A percentile compares a stretch with the other conserved stretches of the same genome.
Evolutionary conservation across 75 land plant genomes (phyloP).

Genomic region (Picea glauca): DNA sequence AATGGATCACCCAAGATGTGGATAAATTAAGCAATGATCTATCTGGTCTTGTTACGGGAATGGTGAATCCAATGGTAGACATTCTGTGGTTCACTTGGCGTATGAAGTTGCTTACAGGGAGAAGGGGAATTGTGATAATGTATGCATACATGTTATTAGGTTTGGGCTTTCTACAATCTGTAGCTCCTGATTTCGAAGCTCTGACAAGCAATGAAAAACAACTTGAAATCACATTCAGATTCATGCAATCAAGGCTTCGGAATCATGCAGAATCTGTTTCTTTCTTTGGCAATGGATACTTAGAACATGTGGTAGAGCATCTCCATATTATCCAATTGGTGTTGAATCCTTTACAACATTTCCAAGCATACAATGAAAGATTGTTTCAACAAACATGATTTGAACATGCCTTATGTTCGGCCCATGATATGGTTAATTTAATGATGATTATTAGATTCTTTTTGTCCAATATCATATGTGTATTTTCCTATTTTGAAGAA

Average conservation of each 20-base stretch:
- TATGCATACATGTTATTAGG: constrained; percentile 97
- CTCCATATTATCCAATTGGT: too few species aligned
- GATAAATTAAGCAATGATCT: constrained; percentile 88
- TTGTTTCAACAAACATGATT: too few species aligned
- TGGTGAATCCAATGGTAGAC: constrained; percentile 97
- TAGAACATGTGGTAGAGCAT: constrained; percentile 70
- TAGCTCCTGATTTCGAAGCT: constrained; percentile 90
- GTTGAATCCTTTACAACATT: too few species aligned
- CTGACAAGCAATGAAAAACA: constrained; percentile 88
- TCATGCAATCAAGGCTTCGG: constrained; percentile 85
- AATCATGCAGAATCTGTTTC: constrained; percentile 99
- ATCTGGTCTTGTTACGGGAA: constrained; percentile 92
- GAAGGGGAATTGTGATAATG: constrained; percentile 81
- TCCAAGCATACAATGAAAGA: too few species aligned
- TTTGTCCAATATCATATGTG: too few species aligned
- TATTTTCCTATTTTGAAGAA: too few species aligned
- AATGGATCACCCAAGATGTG: constrained; percentile 89
- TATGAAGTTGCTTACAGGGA: constrained; percentile 92
- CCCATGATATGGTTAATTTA: too few species aligned
- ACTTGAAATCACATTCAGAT: constrained; percentile 92
- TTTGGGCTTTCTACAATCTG: constrained; percentile 82
- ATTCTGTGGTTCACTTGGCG: constrained; percentile 98
- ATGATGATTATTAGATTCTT: too few species aligned
- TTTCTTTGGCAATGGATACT: constrained; percentile 96
- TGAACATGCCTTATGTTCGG: too few species aligned